Evolutionary conservation across 2,329 filamentous ascomycete species (phyloP).

Genomic region (Exophiala oligosperma): DNA sequence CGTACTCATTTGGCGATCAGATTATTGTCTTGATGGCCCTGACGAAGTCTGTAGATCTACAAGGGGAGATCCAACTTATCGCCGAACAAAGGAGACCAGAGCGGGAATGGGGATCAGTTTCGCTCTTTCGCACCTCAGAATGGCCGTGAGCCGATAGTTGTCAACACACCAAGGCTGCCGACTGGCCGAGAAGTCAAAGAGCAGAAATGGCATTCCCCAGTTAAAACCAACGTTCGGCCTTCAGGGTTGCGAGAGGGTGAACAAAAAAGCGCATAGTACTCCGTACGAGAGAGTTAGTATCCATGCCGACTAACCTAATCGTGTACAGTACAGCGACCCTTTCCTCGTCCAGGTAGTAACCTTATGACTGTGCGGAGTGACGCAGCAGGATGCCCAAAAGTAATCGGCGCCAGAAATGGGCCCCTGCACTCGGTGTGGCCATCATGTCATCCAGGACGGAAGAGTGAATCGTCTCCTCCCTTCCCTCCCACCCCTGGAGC

Average conservation of each 20-base stretch:
- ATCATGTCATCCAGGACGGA: slow-evolving; percentile 1
- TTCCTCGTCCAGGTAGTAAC: neutral
- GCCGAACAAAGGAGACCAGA: neutral
- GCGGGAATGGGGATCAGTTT: neutral
- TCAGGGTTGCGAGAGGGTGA: neutral
- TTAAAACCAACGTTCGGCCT: neutral
- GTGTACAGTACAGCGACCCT: neutral
- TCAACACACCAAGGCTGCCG: neutral
- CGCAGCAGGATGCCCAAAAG: neutral
- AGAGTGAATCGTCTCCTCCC: neutral
- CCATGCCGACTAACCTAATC: neutral
- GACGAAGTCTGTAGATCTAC: too few relatives aligned
- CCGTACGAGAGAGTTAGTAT: neutral
- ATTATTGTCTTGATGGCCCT: too few relatives aligned
- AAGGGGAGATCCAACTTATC: neutral
- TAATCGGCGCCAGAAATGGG: neutral
- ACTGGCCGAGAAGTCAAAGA: neutral
- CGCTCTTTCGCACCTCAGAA: neutral
- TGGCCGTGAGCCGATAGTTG: neutral
- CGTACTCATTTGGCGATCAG: too few relatives aligned
- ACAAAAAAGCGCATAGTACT: neutral
- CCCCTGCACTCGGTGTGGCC: neutral
- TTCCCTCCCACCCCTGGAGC: too few relatives aligned
- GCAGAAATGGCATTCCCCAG: neutral
- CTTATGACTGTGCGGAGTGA: neutral